Evolutionary conservation across 805 yeast species (phyloP).

Genomic region (Danielozyma ontarioensis): DNA sequence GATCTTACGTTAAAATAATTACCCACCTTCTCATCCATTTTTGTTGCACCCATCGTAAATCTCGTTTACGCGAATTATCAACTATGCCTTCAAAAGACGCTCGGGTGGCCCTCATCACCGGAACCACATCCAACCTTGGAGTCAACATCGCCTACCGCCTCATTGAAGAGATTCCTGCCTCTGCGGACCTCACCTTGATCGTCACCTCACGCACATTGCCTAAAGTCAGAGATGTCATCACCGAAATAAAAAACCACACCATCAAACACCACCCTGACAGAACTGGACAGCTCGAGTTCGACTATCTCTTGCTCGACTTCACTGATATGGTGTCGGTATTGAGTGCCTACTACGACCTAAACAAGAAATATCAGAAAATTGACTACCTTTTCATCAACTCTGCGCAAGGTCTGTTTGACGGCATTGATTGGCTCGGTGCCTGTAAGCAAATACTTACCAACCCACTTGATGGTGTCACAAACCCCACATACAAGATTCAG

Average conservation of each 20-base stretch:
- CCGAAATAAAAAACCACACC: conserved; percentile 35
- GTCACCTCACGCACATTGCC: conserved; percentile 89
- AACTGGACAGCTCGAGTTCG: conserved; percentile 67
- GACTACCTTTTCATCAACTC: conserved; percentile 85
- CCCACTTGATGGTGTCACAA: conserved; percentile 82
- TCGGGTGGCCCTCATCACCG: conserved; percentile 39
- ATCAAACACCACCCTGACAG: conserved; percentile 27
- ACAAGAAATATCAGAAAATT: conserved; percentile 56
- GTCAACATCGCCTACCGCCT: conserved; percentile 78
- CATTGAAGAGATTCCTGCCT: conserved; percentile 52
- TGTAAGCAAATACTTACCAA: conserved; percentile 55
- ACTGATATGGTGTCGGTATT: conserved; percentile 82
- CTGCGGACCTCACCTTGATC: conserved; percentile 63
- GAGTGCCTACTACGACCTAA: conserved; percentile 66
- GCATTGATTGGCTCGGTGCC: conserved; percentile 84
- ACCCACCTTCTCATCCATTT: too few species aligned
- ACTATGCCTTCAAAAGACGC: conserved; percentile 13
- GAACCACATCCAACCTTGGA: conserved; percentile 66
- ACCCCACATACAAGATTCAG: conserved; percentile 83
- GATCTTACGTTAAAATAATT: too few species aligned
- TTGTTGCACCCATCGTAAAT: too few species aligned
- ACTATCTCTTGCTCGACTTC: conserved; percentile 86
- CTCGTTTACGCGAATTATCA: conserved; percentile 5
- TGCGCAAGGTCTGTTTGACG: conserved; percentile 82
- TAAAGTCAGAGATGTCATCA: conserved; percentile 72